A percentile compares a stretch with the other conserved stretches of the same genome.
These are phyloP conservation scores for Psilocybe cubensis DNA, from an alignment of 768 basidiomycete genomes.

Conservation along the genomic window DNA sequence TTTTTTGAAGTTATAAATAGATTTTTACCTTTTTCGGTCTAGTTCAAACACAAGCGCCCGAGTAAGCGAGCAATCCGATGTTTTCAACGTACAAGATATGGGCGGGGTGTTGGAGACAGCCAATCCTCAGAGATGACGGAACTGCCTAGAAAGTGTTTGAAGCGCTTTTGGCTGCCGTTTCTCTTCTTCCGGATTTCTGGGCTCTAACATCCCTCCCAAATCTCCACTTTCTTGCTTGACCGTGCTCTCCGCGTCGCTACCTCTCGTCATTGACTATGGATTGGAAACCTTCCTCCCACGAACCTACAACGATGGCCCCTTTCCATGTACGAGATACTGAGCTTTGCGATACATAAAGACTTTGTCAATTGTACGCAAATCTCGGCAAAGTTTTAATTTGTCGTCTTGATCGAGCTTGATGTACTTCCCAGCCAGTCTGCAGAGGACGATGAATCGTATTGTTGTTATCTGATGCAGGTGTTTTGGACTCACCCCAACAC, in stretches of 20 bases:
- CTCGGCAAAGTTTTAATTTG: slow-evolving; percentile 4
- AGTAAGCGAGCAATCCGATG: too few species aligned
- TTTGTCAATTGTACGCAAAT: slow-evolving; percentile 8
- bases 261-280: too few species aligned
- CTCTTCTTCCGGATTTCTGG: slow-evolving; percentile 2
- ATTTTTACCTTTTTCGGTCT: not conserved
- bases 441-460: not conserved
- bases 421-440: not conserved
- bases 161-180: not conserved
- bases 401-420: slow-evolving; percentile 3
- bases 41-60: not conserved
- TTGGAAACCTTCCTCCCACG: not conserved
- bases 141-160: not conserved
- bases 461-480: not conserved
- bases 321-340: not conserved
- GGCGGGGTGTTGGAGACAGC: not conserved
- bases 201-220: not conserved
- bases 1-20: not conserved
- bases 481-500: slow-evolving; percentile 4
- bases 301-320: not conserved
- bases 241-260: not conserved
- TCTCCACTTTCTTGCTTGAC: not conserved
- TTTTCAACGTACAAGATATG: not conserved
- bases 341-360: not conserved
- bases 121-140: not conserved